Evolutionary conservation across 495 filamentous ascomycete genomes (phyloP).

Genomic region (Parachaetomium inaequale): DNA sequence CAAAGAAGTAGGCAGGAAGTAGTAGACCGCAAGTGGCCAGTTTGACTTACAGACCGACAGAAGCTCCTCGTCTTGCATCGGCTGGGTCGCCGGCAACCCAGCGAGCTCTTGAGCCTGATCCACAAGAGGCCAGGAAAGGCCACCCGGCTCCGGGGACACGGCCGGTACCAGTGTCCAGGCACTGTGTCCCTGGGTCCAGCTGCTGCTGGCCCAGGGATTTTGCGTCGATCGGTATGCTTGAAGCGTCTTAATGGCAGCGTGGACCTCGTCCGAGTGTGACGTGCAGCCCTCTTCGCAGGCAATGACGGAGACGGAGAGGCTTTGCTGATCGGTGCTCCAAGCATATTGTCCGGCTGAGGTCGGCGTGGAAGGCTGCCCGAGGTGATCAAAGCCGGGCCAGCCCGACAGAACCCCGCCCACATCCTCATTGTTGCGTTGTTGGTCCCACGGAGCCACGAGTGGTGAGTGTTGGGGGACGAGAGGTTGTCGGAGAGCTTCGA

Average conservation of each 20-base stretch:
- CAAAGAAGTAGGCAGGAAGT: background rate
- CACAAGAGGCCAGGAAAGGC: slow-evolving; percentile 17
- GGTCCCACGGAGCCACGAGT: slow-evolving; percentile 17
- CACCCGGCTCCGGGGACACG: background rate
- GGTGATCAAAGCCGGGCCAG: slow-evolving; percentile 24
- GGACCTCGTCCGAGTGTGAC: slow-evolving; percentile 29
- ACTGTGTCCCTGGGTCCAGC: background rate
- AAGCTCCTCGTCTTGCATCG: slow-evolving; percentile 30
- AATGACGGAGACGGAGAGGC: slow-evolving; percentile 15
- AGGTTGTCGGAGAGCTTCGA: slow-evolving; percentile 7
- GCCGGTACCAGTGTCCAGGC: slow-evolving; percentile 14
- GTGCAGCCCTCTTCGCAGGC: slow-evolving; percentile 30
- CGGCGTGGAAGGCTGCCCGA: slow-evolving; percentile 13
- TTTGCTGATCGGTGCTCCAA: slow-evolving; percentile 23
- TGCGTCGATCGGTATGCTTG: slow-evolving; percentile 19
- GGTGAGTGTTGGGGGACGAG: slow-evolving; percentile 15
- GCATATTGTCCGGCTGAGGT: slow-evolving; percentile 12
- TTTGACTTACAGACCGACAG: slow-evolving; percentile 33
- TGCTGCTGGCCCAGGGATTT: slow-evolving; percentile 5
- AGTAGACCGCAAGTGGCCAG: background rate
- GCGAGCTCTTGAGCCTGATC: slow-evolving; percentile 12
- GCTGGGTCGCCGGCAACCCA: slow-evolving; percentile 19
- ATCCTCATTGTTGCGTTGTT: slow-evolving; percentile 4
- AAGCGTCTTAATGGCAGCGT: slow-evolving; percentile 30
- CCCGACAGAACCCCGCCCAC: slow-evolving; percentile 13